Conservation (phyloP, 108 stramenopile species). For the Fistulifera solaris region DNA sequence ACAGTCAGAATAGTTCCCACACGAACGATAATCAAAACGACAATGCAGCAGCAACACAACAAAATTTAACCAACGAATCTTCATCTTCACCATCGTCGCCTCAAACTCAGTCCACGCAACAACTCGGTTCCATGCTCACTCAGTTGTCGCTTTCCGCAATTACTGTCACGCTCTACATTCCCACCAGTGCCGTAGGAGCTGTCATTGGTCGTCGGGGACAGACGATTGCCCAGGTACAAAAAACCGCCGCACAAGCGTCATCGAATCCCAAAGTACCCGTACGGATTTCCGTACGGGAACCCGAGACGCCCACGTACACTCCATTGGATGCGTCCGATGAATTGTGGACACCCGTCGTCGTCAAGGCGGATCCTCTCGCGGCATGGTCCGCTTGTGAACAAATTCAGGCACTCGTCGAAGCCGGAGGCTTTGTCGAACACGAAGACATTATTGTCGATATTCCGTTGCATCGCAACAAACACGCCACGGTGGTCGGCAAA, state of each 20-base stretch:
- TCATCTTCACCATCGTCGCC: too few species aligned
- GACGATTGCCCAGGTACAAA: slow-evolving; percentile 56
- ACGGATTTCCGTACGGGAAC: slow-evolving; percentile 9
- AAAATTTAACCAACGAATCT: too few species aligned
- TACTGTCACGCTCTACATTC: slow-evolving; percentile 63
- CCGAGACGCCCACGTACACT: neutral
- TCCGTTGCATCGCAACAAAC: slow-evolving; percentile 24
- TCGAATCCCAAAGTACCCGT: slow-evolving; percentile 5
- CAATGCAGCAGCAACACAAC: too few species aligned
- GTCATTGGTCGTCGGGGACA: slow-evolving; percentile 66
- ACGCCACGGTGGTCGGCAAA: slow-evolving; percentile 56
- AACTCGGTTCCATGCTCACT: slow-evolving; percentile 1
- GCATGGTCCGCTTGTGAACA: neutral
- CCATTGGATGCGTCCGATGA: slow-evolving; percentile 5
- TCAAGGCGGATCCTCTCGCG: slow-evolving; percentile 44
- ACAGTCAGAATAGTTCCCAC: too few species aligned
- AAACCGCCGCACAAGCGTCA: slow-evolving; percentile 32
- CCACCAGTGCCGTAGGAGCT: slow-evolving; percentile 61
- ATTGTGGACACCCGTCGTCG: slow-evolving; percentile 59
- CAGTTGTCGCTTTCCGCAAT: slow-evolving; percentile 12
- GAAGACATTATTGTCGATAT: slow-evolving; percentile 25
- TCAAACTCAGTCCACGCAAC: too few species aligned
- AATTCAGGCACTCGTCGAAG: neutral
- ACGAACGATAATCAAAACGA: too few species aligned
- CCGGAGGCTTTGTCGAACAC: neutral